Evolutionary conservation across 225 moss, liverwort and hornwort species (phyloP).

Genomic region (Pseudisothecium myosuroides): DNA sequence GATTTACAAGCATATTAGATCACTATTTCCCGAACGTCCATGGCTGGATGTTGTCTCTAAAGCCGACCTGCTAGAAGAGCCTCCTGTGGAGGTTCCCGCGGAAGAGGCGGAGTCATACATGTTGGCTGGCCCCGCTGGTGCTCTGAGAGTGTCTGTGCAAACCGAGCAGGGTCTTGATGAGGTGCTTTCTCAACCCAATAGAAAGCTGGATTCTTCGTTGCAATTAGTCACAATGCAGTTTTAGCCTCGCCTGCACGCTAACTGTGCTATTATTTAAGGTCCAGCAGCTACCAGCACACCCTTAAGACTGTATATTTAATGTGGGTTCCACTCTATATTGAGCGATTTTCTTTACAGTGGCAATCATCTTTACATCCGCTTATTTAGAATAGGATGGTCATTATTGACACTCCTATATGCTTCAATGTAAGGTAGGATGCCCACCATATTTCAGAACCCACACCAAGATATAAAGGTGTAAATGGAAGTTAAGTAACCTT

Average conservation of each 20-base stretch:
- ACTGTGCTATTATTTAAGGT: background rate
- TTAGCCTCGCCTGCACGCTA: background rate
- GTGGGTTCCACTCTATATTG: background rate
- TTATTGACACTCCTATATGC: background rate
- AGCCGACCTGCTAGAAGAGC: conserved; percentile 65
- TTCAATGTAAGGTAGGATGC: background rate
- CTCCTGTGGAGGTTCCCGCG: background rate
- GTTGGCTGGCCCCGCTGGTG: conserved; percentile 51
- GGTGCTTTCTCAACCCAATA: conserved; percentile 20
- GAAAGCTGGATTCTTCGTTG: background rate
- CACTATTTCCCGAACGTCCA: conserved; percentile 67
- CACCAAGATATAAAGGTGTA: background rate
- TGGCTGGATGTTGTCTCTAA: conserved; percentile 97
- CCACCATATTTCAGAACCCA: background rate
- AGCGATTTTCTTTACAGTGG: background rate
- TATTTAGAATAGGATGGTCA: background rate
- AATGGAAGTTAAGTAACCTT: background rate
- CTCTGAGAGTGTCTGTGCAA: conserved; percentile 81
- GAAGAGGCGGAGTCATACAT: conserved; percentile 40
- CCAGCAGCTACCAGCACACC: background rate
- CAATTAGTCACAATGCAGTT: background rate
- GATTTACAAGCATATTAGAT: conserved; percentile 62
- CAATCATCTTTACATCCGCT: background rate
- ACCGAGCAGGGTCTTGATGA: conserved; percentile 65
- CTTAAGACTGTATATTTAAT: background rate